phyloP scores from a whole-genome alignment of 768 basidiomycete species.

The Amanita phalloides region DNA sequence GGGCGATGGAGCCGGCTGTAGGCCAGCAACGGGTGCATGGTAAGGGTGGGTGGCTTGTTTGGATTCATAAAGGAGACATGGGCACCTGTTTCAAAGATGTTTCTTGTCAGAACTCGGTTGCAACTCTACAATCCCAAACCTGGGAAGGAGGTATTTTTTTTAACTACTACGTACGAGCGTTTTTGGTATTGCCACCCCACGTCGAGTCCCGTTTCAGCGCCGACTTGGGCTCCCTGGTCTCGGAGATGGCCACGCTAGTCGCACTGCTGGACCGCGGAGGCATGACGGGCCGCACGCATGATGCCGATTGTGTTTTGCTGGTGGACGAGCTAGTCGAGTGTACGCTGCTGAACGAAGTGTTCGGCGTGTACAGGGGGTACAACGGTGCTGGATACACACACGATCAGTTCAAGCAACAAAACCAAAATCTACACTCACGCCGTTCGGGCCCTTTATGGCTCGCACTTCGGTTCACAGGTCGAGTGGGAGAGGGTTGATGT shows the following conservation, averaged over 20 bases:
- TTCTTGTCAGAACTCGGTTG: neutral
- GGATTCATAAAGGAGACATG: slow-evolving; percentile 25
- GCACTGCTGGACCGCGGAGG: slow-evolving; percentile 29
- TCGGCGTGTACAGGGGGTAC: slow-evolving; percentile 15
- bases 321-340: slow-evolving; percentile 41
- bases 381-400: slow-evolving; percentile 8
- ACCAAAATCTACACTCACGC: slow-evolving; percentile 21
- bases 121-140: neutral
- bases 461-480: slow-evolving; percentile 23
- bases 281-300: slow-evolving; percentile 19
- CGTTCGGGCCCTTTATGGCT: slow-evolving; percentile 34
- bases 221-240: slow-evolving; percentile 29
- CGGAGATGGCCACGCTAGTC: slow-evolving; percentile 16
- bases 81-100: slow-evolving; percentile 13
- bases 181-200: slow-evolving; percentile 26
- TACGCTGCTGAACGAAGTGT: slow-evolving; percentile 26
- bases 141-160: neutral
- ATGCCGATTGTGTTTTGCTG: slow-evolving; percentile 15
- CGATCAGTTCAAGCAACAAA: slow-evolving; percentile 3
- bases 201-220: slow-evolving; percentile 35
- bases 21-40: slow-evolving; percentile 58
- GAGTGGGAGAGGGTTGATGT: slow-evolving; percentile 7
- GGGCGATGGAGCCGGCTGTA: slow-evolving; percentile 43
- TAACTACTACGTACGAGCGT: slow-evolving; percentile 25
- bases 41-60: slow-evolving; percentile 25